Evolutionary conservation across 192 early-diverging fungal species (phyloP), one percentile per base, ranked within the genome.

Genomic region (Backusella mclennaniae): DNA sequence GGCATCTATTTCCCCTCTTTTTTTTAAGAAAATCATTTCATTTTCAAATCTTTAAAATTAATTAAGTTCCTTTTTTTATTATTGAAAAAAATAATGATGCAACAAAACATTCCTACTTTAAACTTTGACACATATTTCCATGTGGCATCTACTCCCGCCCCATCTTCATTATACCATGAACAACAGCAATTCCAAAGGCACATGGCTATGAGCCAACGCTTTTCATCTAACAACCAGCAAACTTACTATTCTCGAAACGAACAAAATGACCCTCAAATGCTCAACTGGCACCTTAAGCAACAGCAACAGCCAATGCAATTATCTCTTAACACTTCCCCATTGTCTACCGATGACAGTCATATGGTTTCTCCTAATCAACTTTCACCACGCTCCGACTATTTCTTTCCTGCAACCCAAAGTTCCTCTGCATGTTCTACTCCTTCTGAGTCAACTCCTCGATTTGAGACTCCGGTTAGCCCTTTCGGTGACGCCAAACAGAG

Each of bases 81-180:
- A 49, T 21, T 11, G n/a, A 59, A 23, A 23, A 59, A 3, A 11
- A 59, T 26, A 23, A 63, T 63, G 21, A 70, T 71, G 70, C 70
- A 46, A 23, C 70, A 71, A 71, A 44, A 19, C 35, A 29, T 75
- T 46, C 33, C 73, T 21, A 66, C 41, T 3, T 67, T 67, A 75
- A 66, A 67, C 15, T 75, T 75, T 46, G 66, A 67, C 41, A 46
- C 66, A 31, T 75, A 67, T 35, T 67, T 67, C 21, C 39, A 75
- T 33, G 66, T 75, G 12, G 8, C 41, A 41, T 67, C 74, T 26
- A 67, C n/a, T 33, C 14, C 56, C 0, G 15, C 0, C 0, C 23
- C 56, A 29, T 14, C 21, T 12, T 29, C 56, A 29, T 29, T 63
- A 63, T 29, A 63, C 12, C n/a, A 59, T 59, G 53, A 59, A 11